phyloP scores from a whole-genome alignment of 2,329 filamentous ascomycete species.

The Aspergillus sp. region DNA sequence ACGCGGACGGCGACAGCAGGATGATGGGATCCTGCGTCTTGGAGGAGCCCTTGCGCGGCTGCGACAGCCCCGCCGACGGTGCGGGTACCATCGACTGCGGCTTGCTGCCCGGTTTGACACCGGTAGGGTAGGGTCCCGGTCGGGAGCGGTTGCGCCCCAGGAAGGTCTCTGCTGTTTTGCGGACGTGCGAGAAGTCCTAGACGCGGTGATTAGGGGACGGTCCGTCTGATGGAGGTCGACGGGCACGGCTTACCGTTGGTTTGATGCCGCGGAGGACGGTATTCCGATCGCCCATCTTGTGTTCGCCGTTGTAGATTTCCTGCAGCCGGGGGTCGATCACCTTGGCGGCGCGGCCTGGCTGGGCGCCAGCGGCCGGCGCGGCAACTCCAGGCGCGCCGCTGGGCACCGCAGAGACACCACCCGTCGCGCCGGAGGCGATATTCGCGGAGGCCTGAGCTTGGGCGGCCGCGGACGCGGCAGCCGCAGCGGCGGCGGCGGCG shows the following conservation, averaged over 20 bases:
- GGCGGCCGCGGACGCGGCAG: conserved; percentile 36
- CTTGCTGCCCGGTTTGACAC: conserved; percentile 34
- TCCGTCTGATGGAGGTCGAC: too few relatives aligned
- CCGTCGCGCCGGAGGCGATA: conserved; percentile 51
- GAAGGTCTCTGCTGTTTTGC: conserved; percentile 78
- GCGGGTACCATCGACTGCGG: conserved; percentile 30
- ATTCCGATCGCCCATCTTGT: conserved; percentile 90
- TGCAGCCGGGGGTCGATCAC: conserved; percentile 78
- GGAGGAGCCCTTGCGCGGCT: conserved; percentile 41
- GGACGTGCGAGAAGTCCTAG: conserved; percentile 91
- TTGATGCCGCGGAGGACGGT: conserved; percentile 83
- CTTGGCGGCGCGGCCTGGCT: conserved; percentile 55
- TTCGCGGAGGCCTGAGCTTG: conserved; percentile 47
- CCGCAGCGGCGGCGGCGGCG: conserved; percentile 41
- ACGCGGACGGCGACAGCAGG: conserved; percentile 91
- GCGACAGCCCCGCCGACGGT: conserved; percentile 38
- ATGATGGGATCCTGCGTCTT: conserved; percentile 80
- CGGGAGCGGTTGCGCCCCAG: conserved; percentile 56
- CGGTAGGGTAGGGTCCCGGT: conserved; percentile 34
- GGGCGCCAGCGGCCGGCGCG: conserved; percentile 22
- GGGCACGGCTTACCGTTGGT: conserved; percentile 63
- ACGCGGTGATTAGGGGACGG: conserved; percentile 6
- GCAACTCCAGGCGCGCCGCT: conserved; percentile 43
- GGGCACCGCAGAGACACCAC: conserved; percentile 40
- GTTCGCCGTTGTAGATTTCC: conserved; percentile 88